phyloP scores from a whole-genome alignment of 2,329 filamentous ascomycete species.

The Thermomyces lanuginosus region DNA sequence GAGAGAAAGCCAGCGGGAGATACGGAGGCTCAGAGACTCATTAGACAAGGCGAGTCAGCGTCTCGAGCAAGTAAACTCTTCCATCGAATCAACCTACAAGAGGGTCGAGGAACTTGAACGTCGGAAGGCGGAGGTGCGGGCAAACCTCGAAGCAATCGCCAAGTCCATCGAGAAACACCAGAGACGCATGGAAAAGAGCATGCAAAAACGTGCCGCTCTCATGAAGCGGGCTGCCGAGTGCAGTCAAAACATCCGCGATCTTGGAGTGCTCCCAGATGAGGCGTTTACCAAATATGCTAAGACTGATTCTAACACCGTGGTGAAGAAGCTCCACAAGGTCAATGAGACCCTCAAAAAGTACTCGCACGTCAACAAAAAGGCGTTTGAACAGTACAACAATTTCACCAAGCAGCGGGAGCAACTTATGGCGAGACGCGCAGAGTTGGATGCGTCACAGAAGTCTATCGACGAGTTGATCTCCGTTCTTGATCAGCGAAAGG shows the following conservation, averaged over 20 bases:
- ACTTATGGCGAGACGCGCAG: slow-evolving; percentile 65
- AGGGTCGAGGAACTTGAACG: slow-evolving; percentile 45
- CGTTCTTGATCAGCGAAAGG: slow-evolving; percentile 85
- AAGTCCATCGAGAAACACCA: slow-evolving; percentile 69
- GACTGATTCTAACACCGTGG: slow-evolving; percentile 60
- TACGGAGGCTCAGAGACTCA: slow-evolving; percentile 58
- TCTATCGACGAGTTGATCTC: slow-evolving; percentile 87
- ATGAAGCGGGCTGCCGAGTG: slow-evolving; percentile 64
- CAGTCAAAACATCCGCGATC: slow-evolving; percentile 73
- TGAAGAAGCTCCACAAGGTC: slow-evolving; percentile 66
- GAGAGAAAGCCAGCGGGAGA: slow-evolving; percentile 62
- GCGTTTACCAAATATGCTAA: slow-evolving; percentile 82
- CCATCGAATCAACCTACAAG: slow-evolving; percentile 45
- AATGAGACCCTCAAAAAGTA: slow-evolving; percentile 92
- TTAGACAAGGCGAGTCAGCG: slow-evolving; percentile 51
- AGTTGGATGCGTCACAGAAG: slow-evolving; percentile 69
- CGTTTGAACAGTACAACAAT: slow-evolving; percentile 95
- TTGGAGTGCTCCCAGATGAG: slow-evolving; percentile 85
- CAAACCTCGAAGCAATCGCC: slow-evolving; percentile 58
- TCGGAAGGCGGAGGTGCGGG: slow-evolving; percentile 46
- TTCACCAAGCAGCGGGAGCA: slow-evolving; percentile 87
- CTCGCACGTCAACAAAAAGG: slow-evolving; percentile 97
- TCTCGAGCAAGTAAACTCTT: slow-evolving; percentile 56
- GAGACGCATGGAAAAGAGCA: slow-evolving; percentile 78
- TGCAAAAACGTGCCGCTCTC: slow-evolving; percentile 70